phyloP scores from a whole-genome alignment of 148 eudicot species.

The Pouteria glomerata region DNA sequence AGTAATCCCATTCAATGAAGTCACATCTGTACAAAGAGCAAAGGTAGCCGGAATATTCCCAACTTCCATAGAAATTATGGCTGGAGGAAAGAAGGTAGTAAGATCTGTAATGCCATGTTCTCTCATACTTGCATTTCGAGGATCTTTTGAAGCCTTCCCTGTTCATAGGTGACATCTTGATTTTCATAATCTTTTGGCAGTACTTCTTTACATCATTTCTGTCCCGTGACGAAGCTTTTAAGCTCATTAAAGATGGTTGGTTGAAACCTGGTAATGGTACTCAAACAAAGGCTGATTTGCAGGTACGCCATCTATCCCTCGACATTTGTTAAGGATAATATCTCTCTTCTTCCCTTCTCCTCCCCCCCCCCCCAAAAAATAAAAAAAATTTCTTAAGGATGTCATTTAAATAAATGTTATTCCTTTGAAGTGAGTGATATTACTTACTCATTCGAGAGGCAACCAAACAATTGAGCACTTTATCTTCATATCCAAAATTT shows the following conservation, averaged over 20 bases:
- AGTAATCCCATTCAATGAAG: slow-evolving; percentile 70
- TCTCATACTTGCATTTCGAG: background rate
- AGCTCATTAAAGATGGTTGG: slow-evolving; percentile 80
- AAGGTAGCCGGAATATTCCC: slow-evolving; percentile 93
- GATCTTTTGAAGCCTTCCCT: background rate
- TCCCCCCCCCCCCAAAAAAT: no score
- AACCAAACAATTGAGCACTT: no score
- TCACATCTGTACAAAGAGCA: slow-evolving; percentile 81
- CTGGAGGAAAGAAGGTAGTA: slow-evolving; percentile 69
- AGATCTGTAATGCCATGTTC: slow-evolving; percentile 3
- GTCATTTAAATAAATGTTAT: no score
- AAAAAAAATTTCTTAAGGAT: no score
- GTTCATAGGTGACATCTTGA: no score
- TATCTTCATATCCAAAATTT: no score
- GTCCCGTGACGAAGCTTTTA: slow-evolving; percentile 95
- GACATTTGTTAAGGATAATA: slow-evolving; percentile 1
- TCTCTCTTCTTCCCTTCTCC: no score
- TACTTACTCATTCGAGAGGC: no score
- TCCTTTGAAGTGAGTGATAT: no score
- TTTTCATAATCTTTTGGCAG: slow-evolving; percentile 36
- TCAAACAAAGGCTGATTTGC: slow-evolving; percentile 39
- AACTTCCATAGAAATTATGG: slow-evolving; percentile 85
- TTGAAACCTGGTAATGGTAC: slow-evolving; percentile 39
- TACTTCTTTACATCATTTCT: slow-evolving; percentile 87
- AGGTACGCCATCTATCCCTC: slow-evolving; percentile 31